Evolutionary conservation across 805 yeast species (phyloP).

Genomic region (Starmerella potacharoeniae): DNA sequence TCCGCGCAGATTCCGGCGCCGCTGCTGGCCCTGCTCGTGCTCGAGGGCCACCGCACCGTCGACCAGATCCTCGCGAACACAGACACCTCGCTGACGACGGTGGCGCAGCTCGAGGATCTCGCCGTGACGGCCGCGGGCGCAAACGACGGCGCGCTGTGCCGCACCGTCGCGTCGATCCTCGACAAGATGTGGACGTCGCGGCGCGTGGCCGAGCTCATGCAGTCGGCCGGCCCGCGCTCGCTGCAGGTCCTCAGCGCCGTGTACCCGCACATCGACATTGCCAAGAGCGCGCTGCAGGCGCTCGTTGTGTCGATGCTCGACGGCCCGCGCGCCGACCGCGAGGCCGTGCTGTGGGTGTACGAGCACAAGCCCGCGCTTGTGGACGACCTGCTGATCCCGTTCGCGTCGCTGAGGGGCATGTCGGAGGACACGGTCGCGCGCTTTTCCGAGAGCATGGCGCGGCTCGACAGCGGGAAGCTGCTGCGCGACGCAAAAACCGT

Average conservation of each 20-base stretch:
- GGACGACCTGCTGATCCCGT: conserved; percentile 5
- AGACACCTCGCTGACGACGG: not conserved
- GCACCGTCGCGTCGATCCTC: conserved; percentile 4
- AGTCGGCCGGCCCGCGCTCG: conserved; percentile 9
- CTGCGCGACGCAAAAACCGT: not conserved
- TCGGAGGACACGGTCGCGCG: not conserved
- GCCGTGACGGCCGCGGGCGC: conserved; percentile 3
- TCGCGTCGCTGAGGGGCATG: not conserved
- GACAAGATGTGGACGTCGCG: conserved; percentile 7
- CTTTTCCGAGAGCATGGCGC: not conserved
- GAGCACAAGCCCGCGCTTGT: not conserved
- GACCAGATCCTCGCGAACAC: not conserved
- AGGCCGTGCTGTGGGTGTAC: conserved; percentile 15
- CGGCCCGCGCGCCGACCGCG: not conserved
- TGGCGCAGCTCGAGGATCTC: conserved; percentile 11
- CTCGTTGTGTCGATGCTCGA: not conserved
- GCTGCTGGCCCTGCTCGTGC: not conserved
- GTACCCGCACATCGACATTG: not conserved
- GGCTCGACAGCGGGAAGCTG: not conserved
- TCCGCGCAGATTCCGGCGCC: not conserved
- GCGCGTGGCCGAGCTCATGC: conserved; percentile 8
- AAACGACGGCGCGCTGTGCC: not conserved
- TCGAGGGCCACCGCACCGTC: not conserved
- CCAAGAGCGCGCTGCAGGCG: not conserved
- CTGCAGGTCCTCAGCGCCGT: conserved; percentile 11